Conservation (phyloP, 2,329 filamentous ascomycete species). For the Clonostachys rhizophaga region DNA sequence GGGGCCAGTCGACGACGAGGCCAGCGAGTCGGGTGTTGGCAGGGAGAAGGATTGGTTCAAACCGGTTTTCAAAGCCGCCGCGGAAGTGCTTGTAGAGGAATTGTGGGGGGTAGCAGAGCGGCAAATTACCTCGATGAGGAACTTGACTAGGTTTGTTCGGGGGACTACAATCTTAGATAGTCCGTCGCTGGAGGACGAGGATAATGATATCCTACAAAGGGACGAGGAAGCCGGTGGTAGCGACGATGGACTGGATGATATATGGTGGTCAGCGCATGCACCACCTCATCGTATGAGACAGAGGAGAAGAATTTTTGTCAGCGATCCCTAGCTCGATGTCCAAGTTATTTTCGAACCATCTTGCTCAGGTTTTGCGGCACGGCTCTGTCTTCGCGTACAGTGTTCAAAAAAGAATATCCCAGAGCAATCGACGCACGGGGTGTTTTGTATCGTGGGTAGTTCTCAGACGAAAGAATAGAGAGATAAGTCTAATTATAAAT, state of each 20-base stretch:
- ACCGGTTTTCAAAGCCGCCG: constrained; percentile 10
- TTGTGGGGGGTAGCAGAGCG: constrained; percentile 6
- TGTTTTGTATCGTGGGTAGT: too few relatives aligned
- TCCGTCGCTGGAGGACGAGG: background rate
- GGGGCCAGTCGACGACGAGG: background rate
- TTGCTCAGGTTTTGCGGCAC: too few relatives aligned
- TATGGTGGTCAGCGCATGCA: background rate
- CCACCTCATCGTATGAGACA: background rate
- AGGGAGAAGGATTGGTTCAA: constrained; percentile 1
- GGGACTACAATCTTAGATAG: background rate
- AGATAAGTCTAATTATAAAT: too few relatives aligned
- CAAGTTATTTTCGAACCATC: too few relatives aligned
- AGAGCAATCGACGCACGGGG: too few relatives aligned
- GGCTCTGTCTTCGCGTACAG: too few relatives aligned
- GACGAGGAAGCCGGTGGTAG: background rate
- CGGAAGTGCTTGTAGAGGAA: constrained; percentile 8
- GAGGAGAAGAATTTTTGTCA: background rate
- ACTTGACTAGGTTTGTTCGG: background rate
- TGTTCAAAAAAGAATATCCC: too few relatives aligned
- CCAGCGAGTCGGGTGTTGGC: background rate
- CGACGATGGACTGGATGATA: background rate
- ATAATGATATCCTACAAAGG: background rate
- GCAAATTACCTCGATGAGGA: background rate
- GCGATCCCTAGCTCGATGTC: too few relatives aligned
- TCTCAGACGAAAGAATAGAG: too few relatives aligned